Base-by-base conservation (phyloP, 1,284 basidiomycete genomes). In the Veloboletus limbatus region DNA sequence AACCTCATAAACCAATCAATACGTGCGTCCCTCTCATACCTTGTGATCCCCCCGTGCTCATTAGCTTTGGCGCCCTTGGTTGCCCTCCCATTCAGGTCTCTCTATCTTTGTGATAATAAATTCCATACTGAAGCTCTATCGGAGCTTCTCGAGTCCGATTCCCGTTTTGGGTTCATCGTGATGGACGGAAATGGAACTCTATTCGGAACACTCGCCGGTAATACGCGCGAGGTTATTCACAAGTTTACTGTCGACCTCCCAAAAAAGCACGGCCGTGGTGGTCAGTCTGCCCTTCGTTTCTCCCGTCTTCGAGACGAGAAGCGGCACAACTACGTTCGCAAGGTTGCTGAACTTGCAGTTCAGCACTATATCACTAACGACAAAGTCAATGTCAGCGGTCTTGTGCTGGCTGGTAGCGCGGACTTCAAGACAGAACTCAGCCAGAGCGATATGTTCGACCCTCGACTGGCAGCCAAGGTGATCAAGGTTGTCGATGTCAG, bases 251-350 rank as follows among this genome's bases (percentile, higher is more conserved):
- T 99, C 66, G 97, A 99, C 72, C 79, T 99, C 17, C 97, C 97
- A 41, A 99, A 99, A 78, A 99, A 99, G 79, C 97, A 99, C 71
- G 94, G 94, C 59, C 96, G 97, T 81, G 97, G 97, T 86, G 97
- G 97, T 74, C 97, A 99, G 72, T 99, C 97, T 51, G 97, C 97
- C 24, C 79, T 99, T 44, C 97, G 97, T 91, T 99, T 99, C 84
- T 92, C 96, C 32, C 96, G 97, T 82, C 84, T 99, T 48, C 91
- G 97, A 69, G 97, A 98, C 65, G 97, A 99, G 73, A 97, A 97
- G 64, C 85, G 97, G 47, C 96, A 99, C 84, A 99, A 99, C 72
- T 99, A 99, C 68, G 95, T 99, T 40, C 90, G 97, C 59, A 99
- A 99, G 72, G 95, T 99, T 49, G 95, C 96, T 44, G 96, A 99